Evolutionary conservation across 2,329 filamentous ascomycete genomes (phyloP).

Genomic region (Arthrobotrys sphaeroides): DNA sequence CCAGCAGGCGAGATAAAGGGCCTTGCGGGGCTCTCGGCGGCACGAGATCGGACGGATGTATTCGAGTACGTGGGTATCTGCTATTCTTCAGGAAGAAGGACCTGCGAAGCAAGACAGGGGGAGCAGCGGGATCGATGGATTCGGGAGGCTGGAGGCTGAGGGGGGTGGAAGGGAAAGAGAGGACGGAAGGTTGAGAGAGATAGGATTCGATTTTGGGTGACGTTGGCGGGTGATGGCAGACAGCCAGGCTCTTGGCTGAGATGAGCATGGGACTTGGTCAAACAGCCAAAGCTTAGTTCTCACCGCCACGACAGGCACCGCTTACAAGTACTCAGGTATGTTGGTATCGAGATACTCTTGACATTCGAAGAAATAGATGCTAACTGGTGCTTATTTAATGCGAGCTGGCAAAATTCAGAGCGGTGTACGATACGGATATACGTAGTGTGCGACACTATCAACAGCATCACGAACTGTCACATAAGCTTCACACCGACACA

Average conservation of each 20-base stretch:
- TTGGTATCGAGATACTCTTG: too few relatives aligned
- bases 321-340: too few relatives aligned
- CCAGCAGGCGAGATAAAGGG: background rate
- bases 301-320: background rate
- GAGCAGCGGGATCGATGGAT: background rate
- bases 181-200: constrained; percentile 5
- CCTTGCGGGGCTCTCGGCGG: background rate
- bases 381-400: too few relatives aligned
- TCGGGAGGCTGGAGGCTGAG: background rate
- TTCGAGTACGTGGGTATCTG: constrained; percentile 2
- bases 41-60: background rate
- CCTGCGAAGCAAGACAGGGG: background rate
- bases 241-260: constrained; percentile 5
- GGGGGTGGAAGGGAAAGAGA: background rate
- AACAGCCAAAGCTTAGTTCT: constrained; percentile 10
- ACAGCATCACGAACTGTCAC: too few relatives aligned
- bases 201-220: constrained; percentile 44
- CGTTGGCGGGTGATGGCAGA: constrained; percentile 50
- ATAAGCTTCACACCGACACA: too few relatives aligned
- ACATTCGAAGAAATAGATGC: too few relatives aligned
- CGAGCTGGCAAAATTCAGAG: too few relatives aligned
- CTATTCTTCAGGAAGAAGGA: background rate
- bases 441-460: too few relatives aligned
- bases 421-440: too few relatives aligned
- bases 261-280: constrained; percentile 46